These are phyloP conservation scores for Penicillium crystallinum DNA, from an alignment of 495 filamentous ascomycete species.

Conservation along the genomic window DNA sequence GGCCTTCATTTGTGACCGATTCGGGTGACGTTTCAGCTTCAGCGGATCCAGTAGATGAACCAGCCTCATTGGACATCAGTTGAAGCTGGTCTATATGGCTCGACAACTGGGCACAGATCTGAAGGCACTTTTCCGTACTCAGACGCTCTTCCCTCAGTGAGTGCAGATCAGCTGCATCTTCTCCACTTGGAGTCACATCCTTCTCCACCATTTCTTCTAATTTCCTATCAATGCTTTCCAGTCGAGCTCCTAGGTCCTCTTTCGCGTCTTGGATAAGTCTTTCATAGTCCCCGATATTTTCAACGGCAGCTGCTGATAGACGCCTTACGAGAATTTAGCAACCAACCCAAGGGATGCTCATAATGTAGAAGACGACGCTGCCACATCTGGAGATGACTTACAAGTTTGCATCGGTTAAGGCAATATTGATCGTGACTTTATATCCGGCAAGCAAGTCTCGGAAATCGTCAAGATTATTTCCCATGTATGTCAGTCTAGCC, in stretches of 20 bases:
- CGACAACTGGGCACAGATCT: conserved; percentile 36
- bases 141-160: conserved; percentile 34
- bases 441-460: conserved; percentile 30
- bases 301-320: conserved; percentile 22
- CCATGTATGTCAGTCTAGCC: conserved; percentile 27
- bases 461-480: conserved; percentile 29
- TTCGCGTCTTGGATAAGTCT: conserved; percentile 33
- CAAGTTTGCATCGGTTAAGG: conserved; percentile 35
- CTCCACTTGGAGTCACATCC: conserved; percentile 2
- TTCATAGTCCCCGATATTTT: conserved; percentile 29
- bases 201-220: conserved; percentile 19
- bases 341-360: too few relatives aligned
- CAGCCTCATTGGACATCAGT: conserved; percentile 2
- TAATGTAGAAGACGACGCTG: too few relatives aligned
- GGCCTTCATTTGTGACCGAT: conserved; percentile 27
- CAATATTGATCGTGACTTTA: conserved; percentile 38
- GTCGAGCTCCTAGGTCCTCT: conserved; percentile 32
- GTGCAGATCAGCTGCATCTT: conserved; percentile 27
- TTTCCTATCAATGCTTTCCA: conserved; percentile 34
- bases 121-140: conserved; percentile 40
- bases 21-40: conserved; percentile 12
- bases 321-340: conserved; percentile 16
- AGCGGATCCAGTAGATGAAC: neutral
- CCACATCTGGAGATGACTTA: too few relatives aligned
- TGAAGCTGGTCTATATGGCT: conserved; percentile 33